phyloP scores from a whole-genome alignment of 2,329 filamentous ascomycete genomes.

The Stemphylium vesicarium region DNA sequence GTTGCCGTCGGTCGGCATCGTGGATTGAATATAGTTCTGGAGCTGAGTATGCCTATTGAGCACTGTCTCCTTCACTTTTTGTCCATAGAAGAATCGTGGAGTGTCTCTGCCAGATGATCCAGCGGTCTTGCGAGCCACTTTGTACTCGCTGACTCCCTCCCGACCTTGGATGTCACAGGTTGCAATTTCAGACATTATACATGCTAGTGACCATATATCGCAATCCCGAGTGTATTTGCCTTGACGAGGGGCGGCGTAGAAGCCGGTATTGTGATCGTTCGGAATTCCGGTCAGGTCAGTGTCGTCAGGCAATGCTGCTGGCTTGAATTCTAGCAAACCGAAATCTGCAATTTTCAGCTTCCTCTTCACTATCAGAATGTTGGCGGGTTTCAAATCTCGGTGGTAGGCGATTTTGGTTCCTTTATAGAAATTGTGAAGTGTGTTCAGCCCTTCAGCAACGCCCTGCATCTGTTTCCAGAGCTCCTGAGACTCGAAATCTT shows the following conservation, averaged over 20 bases:
- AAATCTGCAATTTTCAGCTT: conserved; percentile 22
- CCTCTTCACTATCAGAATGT: conserved; percentile 20
- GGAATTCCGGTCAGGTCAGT: conserved; percentile 14
- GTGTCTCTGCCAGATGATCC: conserved; percentile 2
- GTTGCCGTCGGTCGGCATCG: not conserved
- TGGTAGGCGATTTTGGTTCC: conserved; percentile 21
- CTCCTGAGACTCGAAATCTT: conserved; percentile 13
- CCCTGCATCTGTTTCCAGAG: conserved; percentile 20
- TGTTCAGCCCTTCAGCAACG: conserved; percentile 13
- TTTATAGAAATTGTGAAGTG: conserved; percentile 14
- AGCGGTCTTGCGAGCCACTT: conserved; percentile 10
- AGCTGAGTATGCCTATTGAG: conserved; percentile 9
- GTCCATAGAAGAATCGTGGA: conserved; percentile 11
- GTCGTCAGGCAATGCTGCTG: conserved; percentile 4
- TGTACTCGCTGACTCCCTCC: conserved; percentile 12
- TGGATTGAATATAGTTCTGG: not conserved
- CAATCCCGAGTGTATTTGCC: conserved; percentile 17
- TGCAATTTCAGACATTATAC: conserved; percentile 18
- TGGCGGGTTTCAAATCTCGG: conserved; percentile 20
- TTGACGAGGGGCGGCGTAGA: conserved; percentile 16
- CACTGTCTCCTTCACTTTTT: conserved; percentile 9
- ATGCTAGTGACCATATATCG: conserved; percentile 19
- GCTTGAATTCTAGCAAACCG: conserved; percentile 19
- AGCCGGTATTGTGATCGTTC: conserved; percentile 18
- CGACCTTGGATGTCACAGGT: conserved; percentile 15